Conservation (phyloP, 768 basidiomycete genomes). For the Macrolepiota fuliginosa region DNA sequence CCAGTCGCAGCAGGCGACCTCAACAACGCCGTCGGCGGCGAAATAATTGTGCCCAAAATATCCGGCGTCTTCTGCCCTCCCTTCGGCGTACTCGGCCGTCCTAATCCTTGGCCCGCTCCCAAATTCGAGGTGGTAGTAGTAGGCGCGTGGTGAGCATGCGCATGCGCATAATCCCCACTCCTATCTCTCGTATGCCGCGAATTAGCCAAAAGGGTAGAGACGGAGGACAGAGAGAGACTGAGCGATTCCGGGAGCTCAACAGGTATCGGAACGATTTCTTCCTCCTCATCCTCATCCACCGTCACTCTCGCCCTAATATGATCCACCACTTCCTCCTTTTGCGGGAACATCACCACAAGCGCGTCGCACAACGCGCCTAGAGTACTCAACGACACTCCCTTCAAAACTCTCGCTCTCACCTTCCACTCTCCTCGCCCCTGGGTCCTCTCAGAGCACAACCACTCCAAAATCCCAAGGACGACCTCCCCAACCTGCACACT, state of each 20-base stretch:
- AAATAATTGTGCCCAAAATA: constrained; percentile 63
- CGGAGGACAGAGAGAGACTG: constrained; percentile 29
- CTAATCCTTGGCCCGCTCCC: too few species aligned
- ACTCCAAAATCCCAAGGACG: constrained; percentile 47
- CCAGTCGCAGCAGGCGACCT: constrained; percentile 73
- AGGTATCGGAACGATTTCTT: constrained; percentile 26
- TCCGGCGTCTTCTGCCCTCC: constrained; percentile 47
- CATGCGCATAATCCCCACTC: not conserved
- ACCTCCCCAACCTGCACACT: constrained; percentile 35
- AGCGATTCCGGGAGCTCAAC: constrained; percentile 37
- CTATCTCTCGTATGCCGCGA: not conserved
- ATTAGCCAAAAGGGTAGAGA: not conserved
- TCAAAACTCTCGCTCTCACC: constrained; percentile 43
- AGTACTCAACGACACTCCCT: constrained; percentile 43
- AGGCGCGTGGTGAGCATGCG: not conserved
- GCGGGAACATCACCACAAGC: constrained; percentile 23
- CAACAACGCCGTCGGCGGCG: constrained; percentile 67
- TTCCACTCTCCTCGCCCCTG: constrained; percentile 28
- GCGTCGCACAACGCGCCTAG: constrained; percentile 46
- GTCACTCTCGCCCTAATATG: constrained; percentile 27
- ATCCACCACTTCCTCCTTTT: constrained; percentile 21
- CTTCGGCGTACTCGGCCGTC: constrained; percentile 53
- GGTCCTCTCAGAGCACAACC: constrained; percentile 37
- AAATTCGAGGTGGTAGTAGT: too few species aligned
- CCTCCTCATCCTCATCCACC: constrained; percentile 40